These are phyloP conservation scores for Coccinonectria pachysandricola DNA, from an alignment of 2,329 filamentous ascomycete species.

Conservation along the genomic window DNA sequence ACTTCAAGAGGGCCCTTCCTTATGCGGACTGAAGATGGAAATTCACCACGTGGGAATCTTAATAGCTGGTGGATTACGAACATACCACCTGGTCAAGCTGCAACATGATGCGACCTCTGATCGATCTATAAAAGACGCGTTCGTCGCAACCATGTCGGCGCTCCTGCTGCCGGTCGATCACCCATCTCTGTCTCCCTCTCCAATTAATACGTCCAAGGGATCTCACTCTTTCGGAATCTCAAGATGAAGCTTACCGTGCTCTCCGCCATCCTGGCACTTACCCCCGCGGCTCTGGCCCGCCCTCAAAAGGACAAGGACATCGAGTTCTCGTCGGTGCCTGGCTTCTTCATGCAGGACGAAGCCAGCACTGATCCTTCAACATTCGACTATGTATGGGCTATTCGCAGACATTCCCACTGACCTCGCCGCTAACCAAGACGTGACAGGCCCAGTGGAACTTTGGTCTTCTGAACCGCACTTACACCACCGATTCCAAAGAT, in stretches of 20 bases:
- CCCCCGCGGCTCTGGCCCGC: constrained; percentile 17
- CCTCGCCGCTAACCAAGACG: no score
- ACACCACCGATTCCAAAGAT: constrained; percentile 41
- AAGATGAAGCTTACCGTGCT: constrained; percentile 24
- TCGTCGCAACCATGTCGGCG: no score
- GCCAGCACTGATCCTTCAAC: constrained; percentile 39
- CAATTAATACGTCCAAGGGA: no score
- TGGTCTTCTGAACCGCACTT: constrained; percentile 53
- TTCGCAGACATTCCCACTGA: no score
- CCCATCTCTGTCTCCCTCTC: background rate
- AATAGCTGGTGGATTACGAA: no score
- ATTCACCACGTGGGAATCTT: no score
- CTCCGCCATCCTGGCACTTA: constrained; percentile 20
- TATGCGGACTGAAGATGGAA: no score
- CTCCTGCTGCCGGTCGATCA: no score
- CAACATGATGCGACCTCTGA: no score
- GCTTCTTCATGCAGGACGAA: constrained; percentile 57
- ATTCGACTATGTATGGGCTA: constrained; percentile 52
- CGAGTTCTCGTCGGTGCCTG: constrained; percentile 49
- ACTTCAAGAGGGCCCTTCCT: no score
- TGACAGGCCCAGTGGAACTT: constrained; percentile 52
- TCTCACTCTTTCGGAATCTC: background rate
- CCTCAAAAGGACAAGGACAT: constrained; percentile 32
- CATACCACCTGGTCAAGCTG: no score
- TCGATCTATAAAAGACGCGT: no score